Base-by-base conservation (phyloP, 2,329 filamentous ascomycete genomes). In the Davidsoniella eucalypti region DNA sequence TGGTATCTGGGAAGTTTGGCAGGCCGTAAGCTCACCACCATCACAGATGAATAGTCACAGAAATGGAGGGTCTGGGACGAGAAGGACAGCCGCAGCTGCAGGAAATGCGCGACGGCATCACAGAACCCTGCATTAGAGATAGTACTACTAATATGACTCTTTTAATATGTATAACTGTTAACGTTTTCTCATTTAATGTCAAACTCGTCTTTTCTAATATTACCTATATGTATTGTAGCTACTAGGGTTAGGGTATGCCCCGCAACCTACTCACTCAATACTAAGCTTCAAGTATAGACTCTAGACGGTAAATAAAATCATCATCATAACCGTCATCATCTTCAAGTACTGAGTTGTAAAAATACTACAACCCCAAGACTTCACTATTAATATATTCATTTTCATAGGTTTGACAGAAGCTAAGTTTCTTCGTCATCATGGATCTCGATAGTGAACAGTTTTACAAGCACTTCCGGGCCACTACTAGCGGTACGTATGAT, bases 1-100 rank as follows among this genome's bases (percentile, higher is more conserved):
- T 0, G 80, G 82, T 2, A 83, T 96, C 52, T 71, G 76, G 58
- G 87, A 95, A 61, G 82, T 96, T 63, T 98, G 93, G 92, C 70
- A 74, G 41, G 74, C 76, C 38, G 66, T 92, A 50, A 82, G 75
- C 54, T 66, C 65, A 26, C 60, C 73, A 44, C 59, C 66, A 26
- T 67, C 67, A 6, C 62, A 61, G 67, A 42, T 47, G n/a, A 46
- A 23, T 5, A 41, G 43, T 23, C 44, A 38, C 16, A 61, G 58
- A 2, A 60, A 61, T 41, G 56, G 63, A 41, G 54, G 55, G 21
- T 53, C 56, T 36, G 58, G 57, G 3, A 61, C 57, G 23, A 57
- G 57, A 57, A 40, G 50, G 44, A 43, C 41, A 38, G 21, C 42
- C 33, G 25, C 45, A 26, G 26, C 50, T 17, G 33, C 41, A 16